Base-by-base conservation (phyloP, 192 early-diverging fungal genomes). In the Gaertneriomyces semiglobifer region DNA sequence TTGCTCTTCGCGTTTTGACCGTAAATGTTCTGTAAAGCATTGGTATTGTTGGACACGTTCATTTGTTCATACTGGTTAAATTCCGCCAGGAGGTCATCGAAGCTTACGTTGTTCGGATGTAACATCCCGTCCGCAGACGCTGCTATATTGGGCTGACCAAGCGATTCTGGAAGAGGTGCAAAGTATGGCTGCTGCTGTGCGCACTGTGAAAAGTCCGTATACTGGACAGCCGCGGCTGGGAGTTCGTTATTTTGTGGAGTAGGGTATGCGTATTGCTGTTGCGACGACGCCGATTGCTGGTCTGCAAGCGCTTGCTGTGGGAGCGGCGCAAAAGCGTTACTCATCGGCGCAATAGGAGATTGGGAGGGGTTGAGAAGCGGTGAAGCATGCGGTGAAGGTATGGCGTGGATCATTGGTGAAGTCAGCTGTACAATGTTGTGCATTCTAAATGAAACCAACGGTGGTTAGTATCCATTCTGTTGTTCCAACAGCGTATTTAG, bases 351-450 rank as follows among this genome's bases (percentile, higher is more conserved):
- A 44, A 18, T 42, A 38, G 7, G 19, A 12, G 58, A 51, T n/a
- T 16, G 44, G 65, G 40, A 57, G 25, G 65, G 46, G 18, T 33
- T 63, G 44, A 68, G 11, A 25, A 48, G 11, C 3, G 71, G 71
- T 14, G 71, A 72, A 4, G 25, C 16, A 45, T 9, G n/a, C 6
- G 71, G 71, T 6, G 71, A 72, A 6, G 63, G 71, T 20, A 72
- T 72, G 44, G 63, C 63, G 41, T 58, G 63, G 55, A 72, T 72
- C 64, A 61, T 58, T 6, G 63, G 63, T 14, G 71, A 66, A 6
- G 71, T 39, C 48, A 72, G n/a, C n/a, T 53, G 55, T 4, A 66
- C 43, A 52, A 72, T 48, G 25, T 60, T 45, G n/a, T 46, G 39
- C 16, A 46, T 46, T 33, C 65, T 66, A 7, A 53, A 53, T n/a